phyloP scores from a whole-genome alignment of 768 basidiomycete species.

The Cystobasidium ongulense region DNA sequence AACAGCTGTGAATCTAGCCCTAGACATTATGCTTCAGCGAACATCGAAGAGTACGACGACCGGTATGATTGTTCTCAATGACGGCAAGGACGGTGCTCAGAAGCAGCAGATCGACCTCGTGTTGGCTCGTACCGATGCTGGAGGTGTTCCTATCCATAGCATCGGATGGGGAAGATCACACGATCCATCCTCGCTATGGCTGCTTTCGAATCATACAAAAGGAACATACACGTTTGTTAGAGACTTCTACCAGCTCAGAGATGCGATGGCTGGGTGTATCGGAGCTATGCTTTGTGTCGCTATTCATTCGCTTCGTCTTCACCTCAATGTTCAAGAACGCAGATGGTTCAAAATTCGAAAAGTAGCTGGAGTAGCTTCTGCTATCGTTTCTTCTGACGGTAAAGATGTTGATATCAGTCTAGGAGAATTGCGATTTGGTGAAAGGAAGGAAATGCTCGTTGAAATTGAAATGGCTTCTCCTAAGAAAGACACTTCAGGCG shows the following conservation, averaged over 20 bases:
- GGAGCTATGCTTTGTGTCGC: slow-evolving; percentile 97
- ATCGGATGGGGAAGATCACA: slow-evolving; percentile 95
- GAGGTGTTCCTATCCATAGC: slow-evolving; percentile 91
- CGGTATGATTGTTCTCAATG: slow-evolving; percentile 86
- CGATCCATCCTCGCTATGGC: slow-evolving; percentile 94
- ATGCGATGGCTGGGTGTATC: slow-evolving; percentile 84
- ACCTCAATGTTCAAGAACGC: slow-evolving; percentile 83
- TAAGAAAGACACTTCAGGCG: slow-evolving; percentile 12
- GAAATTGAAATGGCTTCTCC: slow-evolving; percentile 69
- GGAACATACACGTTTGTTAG: slow-evolving; percentile 97
- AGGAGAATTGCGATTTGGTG: slow-evolving; percentile 89
- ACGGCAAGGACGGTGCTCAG: slow-evolving; percentile 81
- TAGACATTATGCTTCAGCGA: slow-evolving; percentile 89
- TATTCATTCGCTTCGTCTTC: slow-evolving; percentile 82
- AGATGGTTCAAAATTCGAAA: slow-evolving; percentile 88
- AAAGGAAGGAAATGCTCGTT: slow-evolving; percentile 92
- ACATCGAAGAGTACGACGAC: slow-evolving; percentile 80
- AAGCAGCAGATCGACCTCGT: slow-evolving; percentile 98
- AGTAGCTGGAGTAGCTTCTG: slow-evolving; percentile 78
- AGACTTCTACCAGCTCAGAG: slow-evolving; percentile 88
- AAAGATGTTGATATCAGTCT: slow-evolving; percentile 91
- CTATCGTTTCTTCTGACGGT: slow-evolving; percentile 82
- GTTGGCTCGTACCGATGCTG: slow-evolving; percentile 90
- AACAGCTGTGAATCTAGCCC: slow-evolving; percentile 92
- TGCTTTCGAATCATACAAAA: slow-evolving; percentile 94